Conservation (phyloP, 2,329 filamentous ascomycete genomes). For the Penicillium griseofulvum region DNA sequence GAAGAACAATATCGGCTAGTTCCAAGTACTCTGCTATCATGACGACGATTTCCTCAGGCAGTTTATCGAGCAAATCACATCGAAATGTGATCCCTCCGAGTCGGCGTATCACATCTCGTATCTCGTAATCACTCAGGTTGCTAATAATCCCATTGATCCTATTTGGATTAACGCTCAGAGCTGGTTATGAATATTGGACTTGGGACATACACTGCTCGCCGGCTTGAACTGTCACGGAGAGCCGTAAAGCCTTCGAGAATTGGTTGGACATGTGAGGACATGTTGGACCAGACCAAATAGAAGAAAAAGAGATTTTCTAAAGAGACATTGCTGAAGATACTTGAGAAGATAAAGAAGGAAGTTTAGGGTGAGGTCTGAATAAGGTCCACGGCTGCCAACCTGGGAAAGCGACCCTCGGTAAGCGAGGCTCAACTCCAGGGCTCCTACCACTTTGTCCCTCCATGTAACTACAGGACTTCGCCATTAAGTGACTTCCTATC, state of each 20-base stretch:
- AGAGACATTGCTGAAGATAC: too few species aligned
- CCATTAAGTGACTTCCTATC: background rate
- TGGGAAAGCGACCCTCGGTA: background rate
- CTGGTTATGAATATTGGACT: background rate
- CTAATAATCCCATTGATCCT: constrained; percentile 32
- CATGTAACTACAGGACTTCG: too few species aligned
- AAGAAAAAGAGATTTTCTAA: background rate
- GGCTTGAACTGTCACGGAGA: constrained; percentile 20
- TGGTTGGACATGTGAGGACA: constrained; percentile 4
- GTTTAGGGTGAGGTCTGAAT: background rate
- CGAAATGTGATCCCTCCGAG: constrained; percentile 25
- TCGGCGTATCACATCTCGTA: constrained; percentile 29
- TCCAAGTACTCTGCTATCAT: constrained; percentile 28
- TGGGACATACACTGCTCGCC: constrained; percentile 17
- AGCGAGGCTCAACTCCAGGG: background rate
- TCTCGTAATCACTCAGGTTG: constrained; percentile 29
- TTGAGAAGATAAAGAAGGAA: too few species aligned
- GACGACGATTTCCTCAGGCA: constrained; percentile 35
- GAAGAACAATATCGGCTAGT: constrained; percentile 27
- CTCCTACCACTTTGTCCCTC: background rate
- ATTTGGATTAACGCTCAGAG: background rate
- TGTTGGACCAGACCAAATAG: background rate
- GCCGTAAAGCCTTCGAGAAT: constrained; percentile 22
- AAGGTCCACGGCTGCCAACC: background rate
- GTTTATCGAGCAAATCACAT: constrained; percentile 32